Percentiles rank a stretch among this genome's conserved stretches.
phyloP scores from a whole-genome alignment of 306 rosid species.

The Medicago ruthenica region DNA sequence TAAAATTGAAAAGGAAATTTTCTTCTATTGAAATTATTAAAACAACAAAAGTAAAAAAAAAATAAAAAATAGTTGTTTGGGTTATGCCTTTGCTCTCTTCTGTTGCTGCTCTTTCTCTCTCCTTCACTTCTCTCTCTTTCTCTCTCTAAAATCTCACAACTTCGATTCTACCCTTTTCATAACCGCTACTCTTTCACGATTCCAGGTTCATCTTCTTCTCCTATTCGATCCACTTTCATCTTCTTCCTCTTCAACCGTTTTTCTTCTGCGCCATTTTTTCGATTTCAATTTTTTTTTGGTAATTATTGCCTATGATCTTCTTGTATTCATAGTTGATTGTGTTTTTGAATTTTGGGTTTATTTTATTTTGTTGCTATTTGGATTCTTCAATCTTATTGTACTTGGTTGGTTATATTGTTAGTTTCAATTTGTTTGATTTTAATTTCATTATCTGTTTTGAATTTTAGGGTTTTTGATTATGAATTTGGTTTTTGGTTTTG shows the following conservation, averaged over 20 bases:
- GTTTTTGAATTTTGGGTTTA: slow-evolving; percentile 22
- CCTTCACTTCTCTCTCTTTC: slow-evolving; percentile 31
- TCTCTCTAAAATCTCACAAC: slow-evolving; percentile 75
- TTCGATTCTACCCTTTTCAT: slow-evolving; percentile 58
- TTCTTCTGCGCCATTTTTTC: slow-evolving; percentile 39
- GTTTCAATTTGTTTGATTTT: slow-evolving; percentile 44
- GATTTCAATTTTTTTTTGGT: slow-evolving; percentile 47
- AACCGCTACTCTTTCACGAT: slow-evolving; percentile 52
- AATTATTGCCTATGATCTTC: slow-evolving; percentile 58
- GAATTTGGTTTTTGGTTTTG: slow-evolving; percentile 45
- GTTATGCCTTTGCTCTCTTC: slow-evolving; percentile 54
- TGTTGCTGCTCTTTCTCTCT: slow-evolving; percentile 53
- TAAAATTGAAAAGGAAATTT: not conserved
- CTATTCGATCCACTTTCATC: slow-evolving; percentile 58
- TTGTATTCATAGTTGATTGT: slow-evolving; percentile 33
- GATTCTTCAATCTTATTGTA: slow-evolving; percentile 47
- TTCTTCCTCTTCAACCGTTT: not conserved
- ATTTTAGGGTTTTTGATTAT: slow-evolving; percentile 52
- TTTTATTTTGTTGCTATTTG: slow-evolving; percentile 27
- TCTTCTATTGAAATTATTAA: not conserved
- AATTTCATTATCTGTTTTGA: slow-evolving; percentile 15
- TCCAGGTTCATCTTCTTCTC: slow-evolving; percentile 66
- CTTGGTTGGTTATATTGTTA: slow-evolving; percentile 19
- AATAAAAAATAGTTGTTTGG: slow-evolving; percentile 33
- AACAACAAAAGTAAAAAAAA: not conserved